phyloP scores from a whole-genome alignment of 495 filamentous ascomycete species.

The Penicillium salamii region DNA sequence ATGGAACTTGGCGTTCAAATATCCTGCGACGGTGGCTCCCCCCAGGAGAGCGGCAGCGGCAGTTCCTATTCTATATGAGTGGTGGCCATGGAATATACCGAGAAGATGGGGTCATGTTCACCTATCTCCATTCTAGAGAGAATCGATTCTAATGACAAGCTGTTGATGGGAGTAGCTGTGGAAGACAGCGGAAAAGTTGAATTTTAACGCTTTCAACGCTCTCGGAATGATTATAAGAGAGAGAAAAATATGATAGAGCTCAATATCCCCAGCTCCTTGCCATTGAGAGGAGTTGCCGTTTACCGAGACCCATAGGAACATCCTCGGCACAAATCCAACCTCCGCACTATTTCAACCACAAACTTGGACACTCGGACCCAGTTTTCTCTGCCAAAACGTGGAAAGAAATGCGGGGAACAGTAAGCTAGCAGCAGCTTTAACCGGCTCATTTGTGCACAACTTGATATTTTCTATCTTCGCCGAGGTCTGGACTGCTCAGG shows the following conservation, averaged over 20 bases:
- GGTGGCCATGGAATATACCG: background rate
- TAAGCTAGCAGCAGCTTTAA: background rate
- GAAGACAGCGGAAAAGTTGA: too few relatives aligned
- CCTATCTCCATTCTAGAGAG: constrained; percentile 10
- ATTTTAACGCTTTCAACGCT: too few relatives aligned
- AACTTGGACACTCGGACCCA: background rate
- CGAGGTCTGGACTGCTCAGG: too few relatives aligned
- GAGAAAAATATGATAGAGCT: too few relatives aligned
- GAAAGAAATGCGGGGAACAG: background rate
- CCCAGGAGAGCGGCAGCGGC: constrained; percentile 36
- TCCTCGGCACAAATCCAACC: background rate
- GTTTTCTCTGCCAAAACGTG: background rate
- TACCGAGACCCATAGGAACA: background rate
- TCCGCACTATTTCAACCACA: background rate
- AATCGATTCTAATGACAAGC: too few relatives aligned
- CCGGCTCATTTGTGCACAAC: too few relatives aligned
- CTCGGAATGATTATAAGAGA: too few relatives aligned
- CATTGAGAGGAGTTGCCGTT: background rate
- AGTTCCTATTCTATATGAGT: constrained; percentile 10
- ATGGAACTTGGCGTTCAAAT: constrained; percentile 70
- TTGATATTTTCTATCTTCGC: too few relatives aligned
- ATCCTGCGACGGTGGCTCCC: constrained; percentile 49
- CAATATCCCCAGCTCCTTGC: background rate
- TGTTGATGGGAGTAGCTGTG: too few relatives aligned
- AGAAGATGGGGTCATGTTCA: background rate